Evolutionary conservation across 169 alveolate species (phyloP), one percentile per base, ranked within the genome.

Genomic region (Pseudocohnilembus persalinus): DNA sequence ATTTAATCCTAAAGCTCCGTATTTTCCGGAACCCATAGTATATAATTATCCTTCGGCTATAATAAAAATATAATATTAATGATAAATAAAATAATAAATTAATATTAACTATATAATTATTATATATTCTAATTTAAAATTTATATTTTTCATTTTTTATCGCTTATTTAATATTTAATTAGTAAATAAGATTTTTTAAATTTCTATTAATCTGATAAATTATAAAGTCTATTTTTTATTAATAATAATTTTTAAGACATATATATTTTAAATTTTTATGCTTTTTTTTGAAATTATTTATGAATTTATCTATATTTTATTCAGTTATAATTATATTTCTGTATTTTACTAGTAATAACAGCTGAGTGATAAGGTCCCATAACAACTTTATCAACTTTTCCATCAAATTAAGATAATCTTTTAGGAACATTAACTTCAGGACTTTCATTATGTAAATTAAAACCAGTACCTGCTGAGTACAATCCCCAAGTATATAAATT

Each of bases 351-450:
- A 31, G 95, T 92, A 76, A 92, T 88, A 89, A 89, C 83, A 63
- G 91, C 95, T 73, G 95, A 89, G 82, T 92, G 91, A n/a, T 88
- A 84, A 84, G 86, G 87, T 83, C 91, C 95, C 81, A 87, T 88
- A 29, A 82, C 86, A 49, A 87, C 91, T 83, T 89, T 89, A 81
- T 86, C 77, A 74, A 89, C 95, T 81, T 85, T 85, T 68, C 82
- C 82, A 26, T 77, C 63, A 35, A 85, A 85, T 35, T 33, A 33
- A 77, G 30, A 64, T 31, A 77, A 64, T 68, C 28, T 32, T 77
- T 68, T 77, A 30, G 82, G 82, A 30, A 77, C 74, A 33, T 63
- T 30, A 77, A 68, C 28, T 11, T 64, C 72, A 29, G 30, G 20
- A 20, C 20, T 20, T 11, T 4, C 20, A 20, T 49, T 49, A 20